Base-by-base conservation (phyloP, 2,329 filamentous ascomycete genomes). In the Penicillium sp. region DNA sequence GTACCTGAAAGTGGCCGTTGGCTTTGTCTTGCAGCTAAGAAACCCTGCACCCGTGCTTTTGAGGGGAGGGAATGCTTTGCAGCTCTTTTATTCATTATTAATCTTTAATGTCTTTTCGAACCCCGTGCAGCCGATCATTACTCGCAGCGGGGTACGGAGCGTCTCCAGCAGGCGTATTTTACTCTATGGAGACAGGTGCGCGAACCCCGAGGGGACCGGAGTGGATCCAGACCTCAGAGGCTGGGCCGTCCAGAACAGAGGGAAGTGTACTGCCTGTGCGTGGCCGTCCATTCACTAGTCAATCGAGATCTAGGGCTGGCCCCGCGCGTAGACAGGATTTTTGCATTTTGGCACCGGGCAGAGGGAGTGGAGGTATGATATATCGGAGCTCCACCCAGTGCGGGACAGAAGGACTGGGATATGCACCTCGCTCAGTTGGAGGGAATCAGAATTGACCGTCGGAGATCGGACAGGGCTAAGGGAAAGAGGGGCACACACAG, bases 101-200 rank as follows among this genome's bases (percentile, higher is more conserved):
- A 16, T 31, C 42, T 18, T 6, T 33, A 34, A 48, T 24, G 42
- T 42, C 46, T 12, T 38, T 21, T 45, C 29, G 23, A 43, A 28
- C 39, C n/a, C 43, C 26, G 52, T 49, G 21, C 38, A 31, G 50
- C 52, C 46, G 57, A 61, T 58, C 58, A 48, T 57, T 48, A 31
- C 36, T 46, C 51, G 56, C 45, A 53, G 58, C 51, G 57, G 49
- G 49, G 46, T 29, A 23, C 33, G 12, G 16, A 18, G 36, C 36
- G 16, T 5, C 36, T 39, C 18, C 36, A 21, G 1, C 18, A 39
- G 34, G 36, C 18, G 36, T 21, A 21, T 39, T 39, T 39, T 39
- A 39, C 36, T 29, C 36, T 33, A 23, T 21, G 36, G 36, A 23
- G 18, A 39, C 16, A 21, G 18, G 36, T 21, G 38, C 21, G 42